Percentiles rank a stretch among this genome's conserved stretches.
Evolutionary conservation across 1,284 basidiomycete species (phyloP).

Genomic region (Ganoderma lingzhi): DNA sequence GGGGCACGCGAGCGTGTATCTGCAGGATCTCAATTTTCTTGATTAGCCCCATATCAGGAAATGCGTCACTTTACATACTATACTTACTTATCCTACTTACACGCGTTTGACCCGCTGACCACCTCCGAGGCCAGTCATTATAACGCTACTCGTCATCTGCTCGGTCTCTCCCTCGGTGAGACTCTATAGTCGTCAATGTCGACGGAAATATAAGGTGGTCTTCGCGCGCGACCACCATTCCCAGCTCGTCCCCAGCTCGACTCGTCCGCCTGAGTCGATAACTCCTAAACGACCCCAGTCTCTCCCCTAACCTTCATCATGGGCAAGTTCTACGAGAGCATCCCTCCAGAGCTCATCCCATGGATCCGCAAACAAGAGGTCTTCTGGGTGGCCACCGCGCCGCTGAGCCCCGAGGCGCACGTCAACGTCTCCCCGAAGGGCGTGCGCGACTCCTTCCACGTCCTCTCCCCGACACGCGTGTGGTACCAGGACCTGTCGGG

Average conservation of each 20-base stretch:
- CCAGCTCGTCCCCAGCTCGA: background rate
- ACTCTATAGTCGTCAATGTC: background rate
- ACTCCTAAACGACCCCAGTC: background rate
- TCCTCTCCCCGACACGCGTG: constrained; percentile 54
- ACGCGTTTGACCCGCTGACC: background rate
- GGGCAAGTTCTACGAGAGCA: constrained; percentile 58
- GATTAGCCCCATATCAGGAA: background rate
- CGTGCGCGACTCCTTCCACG: constrained; percentile 56
- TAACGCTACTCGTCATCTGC: background rate
- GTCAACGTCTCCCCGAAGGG: constrained; percentile 68
- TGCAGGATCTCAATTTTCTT: background rate
- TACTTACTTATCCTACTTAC: background rate
- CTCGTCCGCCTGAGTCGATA: background rate
- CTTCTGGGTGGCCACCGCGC: constrained; percentile 68
- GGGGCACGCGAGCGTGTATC: background rate
- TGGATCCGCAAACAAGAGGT: constrained; percentile 62
- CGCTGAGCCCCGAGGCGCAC: constrained; percentile 56
- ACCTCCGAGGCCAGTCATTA: background rate
- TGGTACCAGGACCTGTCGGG: constrained; percentile 69
- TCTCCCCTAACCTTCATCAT: constrained; percentile 40
- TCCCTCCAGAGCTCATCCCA: constrained; percentile 52
- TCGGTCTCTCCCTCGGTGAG: background rate
- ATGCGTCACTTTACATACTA: background rate
- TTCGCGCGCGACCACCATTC: background rate
- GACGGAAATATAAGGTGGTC: background rate